phyloP scores from a whole-genome alignment of 257 asterid genomes.

The Gentiana straminea region DNA sequence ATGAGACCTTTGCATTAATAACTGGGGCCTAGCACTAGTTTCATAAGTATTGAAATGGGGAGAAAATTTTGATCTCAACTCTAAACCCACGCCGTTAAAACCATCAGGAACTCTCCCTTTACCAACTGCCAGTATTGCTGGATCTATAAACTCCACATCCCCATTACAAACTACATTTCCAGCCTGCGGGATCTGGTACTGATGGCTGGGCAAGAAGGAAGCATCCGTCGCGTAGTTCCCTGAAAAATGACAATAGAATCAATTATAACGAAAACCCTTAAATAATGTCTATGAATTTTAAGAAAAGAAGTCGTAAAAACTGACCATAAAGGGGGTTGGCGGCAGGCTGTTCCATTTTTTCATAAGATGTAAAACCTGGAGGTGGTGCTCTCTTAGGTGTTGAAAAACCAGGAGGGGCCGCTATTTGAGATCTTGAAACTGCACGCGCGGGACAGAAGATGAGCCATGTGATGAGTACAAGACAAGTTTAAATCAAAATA shows the following conservation, averaged over 20 bases:
- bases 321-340: slow-evolving; percentile 44
- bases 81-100: slow-evolving; percentile 39
- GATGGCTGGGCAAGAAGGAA: slow-evolving; percentile 44
- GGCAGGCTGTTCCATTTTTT: slow-evolving; percentile 40
- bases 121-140: slow-evolving; percentile 97
- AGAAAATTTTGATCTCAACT: slow-evolving; percentile 42
- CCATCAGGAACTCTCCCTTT: slow-evolving; percentile 65
- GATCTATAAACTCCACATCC: slow-evolving; percentile 87
- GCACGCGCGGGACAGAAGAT: slow-evolving; percentile 11
- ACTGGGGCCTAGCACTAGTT: slow-evolving; percentile 52
- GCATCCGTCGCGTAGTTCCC: slow-evolving; percentile 48
- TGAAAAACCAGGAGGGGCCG: slow-evolving; percentile 97
- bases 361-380: slow-evolving; percentile 78
- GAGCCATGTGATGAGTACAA: slow-evolving; percentile 6
- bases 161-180: slow-evolving; percentile 33
- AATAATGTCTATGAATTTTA: background rate
- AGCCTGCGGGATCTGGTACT: slow-evolving; percentile 42
- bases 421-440: slow-evolving; percentile 77
- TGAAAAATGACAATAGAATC: slow-evolving; percentile 19
- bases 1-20: slow-evolving; percentile 52
- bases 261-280: background rate
- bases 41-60: slow-evolving; percentile 54
- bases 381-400: slow-evolving; percentile 74
- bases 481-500: no score
- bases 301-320: slow-evolving; percentile 11